phyloP scores from a whole-genome alignment of 768 basidiomycete species.

The Amanita jacksonii region DNA sequence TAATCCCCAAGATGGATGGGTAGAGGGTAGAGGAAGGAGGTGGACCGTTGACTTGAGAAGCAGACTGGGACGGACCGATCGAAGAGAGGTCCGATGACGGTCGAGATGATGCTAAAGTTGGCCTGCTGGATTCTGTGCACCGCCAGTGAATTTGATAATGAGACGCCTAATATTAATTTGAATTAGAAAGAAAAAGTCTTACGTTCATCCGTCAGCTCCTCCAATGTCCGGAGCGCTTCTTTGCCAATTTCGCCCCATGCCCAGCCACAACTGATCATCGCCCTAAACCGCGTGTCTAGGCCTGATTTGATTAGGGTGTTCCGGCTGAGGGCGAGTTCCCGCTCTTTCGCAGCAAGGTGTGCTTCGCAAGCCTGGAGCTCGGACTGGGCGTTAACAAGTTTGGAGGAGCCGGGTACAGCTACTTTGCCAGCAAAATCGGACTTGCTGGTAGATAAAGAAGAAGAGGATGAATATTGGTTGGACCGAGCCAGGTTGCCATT shows the following conservation, averaged over 20 bases:
- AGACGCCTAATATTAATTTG: not conserved
- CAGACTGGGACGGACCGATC: constrained; percentile 67
- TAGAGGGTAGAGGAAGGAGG: constrained; percentile 7
- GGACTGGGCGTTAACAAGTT: constrained; percentile 57
- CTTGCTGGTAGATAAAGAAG: constrained; percentile 31
- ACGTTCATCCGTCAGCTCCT: constrained; percentile 16
- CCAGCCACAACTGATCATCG: constrained; percentile 61
- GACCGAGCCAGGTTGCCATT: constrained; percentile 27
- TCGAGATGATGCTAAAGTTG: constrained; percentile 9
- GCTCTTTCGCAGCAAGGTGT: constrained; percentile 62
- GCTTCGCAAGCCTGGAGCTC: constrained; percentile 79
- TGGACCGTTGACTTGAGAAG: constrained; percentile 42
- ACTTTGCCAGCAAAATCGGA: constrained; percentile 19
- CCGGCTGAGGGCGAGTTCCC: constrained; percentile 44
- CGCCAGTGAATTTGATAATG: constrained; percentile 4
- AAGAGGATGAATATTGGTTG: constrained; percentile 28
- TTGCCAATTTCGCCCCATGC: constrained; percentile 60
- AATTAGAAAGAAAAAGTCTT: constrained; percentile 2
- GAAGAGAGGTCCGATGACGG: constrained; percentile 50
- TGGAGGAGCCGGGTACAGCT: constrained; percentile 26
- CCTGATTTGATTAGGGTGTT: constrained; percentile 52
- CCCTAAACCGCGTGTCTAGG: constrained; percentile 49
- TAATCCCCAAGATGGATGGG: not conserved
- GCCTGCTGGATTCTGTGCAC: not conserved
- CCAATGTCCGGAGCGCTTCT: constrained; percentile 39